Evolutionary conservation across 208 protist species (phyloP), one percentile per base, ranked within the genome.

Genomic region (Leishmania arabica): DNA sequence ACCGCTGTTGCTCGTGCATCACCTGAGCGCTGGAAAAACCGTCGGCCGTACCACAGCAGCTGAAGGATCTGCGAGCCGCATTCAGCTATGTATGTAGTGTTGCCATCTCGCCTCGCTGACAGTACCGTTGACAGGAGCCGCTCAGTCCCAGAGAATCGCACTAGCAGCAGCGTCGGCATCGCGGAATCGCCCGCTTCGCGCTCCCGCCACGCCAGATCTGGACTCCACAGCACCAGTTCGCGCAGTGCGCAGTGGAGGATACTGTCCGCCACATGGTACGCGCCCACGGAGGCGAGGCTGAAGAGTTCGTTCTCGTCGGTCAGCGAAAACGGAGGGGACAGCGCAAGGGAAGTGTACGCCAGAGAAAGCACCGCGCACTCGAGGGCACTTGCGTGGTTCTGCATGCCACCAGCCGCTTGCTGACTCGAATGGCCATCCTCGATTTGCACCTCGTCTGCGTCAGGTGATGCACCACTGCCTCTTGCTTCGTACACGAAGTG

Each of bases 1-100:
- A 1, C 9, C 1, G 72, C 27, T 34, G 31, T 13, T 4, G 51
- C 24, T 11, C 3, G 31, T 6, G 34, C 6, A 27, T 9, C 19
- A 7, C 49, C 5, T 40, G 34, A 6, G 15, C 75, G 34, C 27
- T 78, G 56, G 24, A 79, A 79, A 68, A 79, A 79, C 19, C 64
- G 64, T 42, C 76, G 76, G 11, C 53, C 76, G 15, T 54, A 71
- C 42, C 62, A 51, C 45, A 79, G 76, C 21, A 79, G 76, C 58
- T 49, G 27, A 1, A 79, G 37, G 4, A 72, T 21, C 37, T 31
- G 19, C 19, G 27, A 8, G 60, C 56, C 13, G 27, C 37, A 15
- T 45, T n/a, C 60, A 24, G 31, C 45, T 27, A 58, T 37, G 9
- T 17, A 31, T 19, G 27, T 45, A 15, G 51, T 17, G 66, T 71